Evolutionary conservation across 805 yeast genomes (phyloP), one percentile per base, ranked within the genome.

Genomic region (Lipomyces lipofer): DNA sequence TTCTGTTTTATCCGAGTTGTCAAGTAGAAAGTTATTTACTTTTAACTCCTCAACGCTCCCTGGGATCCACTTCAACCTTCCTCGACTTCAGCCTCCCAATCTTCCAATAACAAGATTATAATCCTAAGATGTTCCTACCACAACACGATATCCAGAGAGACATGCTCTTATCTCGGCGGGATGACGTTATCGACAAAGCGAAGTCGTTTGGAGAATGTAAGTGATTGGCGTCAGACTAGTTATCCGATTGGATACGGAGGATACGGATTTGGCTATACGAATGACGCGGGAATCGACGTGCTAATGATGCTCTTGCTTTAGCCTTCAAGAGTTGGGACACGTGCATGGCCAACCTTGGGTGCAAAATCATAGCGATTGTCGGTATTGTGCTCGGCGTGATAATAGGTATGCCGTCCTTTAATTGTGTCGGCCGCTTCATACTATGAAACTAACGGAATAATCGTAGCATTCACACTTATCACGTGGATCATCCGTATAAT

Each of bases 331-430:
- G 68, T 49, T 87, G 95, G 94, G 81, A 84, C 65, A 79, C 87
- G 2, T 88, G 95, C 70, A 86, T 86, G 92, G 85, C 78, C 65
- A 85, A 86, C 68, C 82, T 72, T 43, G 75, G 83, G 44, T 88
- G 95, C 70, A 88, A 87, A 66, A 80, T 86, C 53, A 79, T 85
- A 19, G 91, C 87, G 3, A 86, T 87, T 42, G 87, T 86, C 12
- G 85, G 86, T 2, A 84, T 86, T 2, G 80, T 74, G 0, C 64
- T 88, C 10, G 92, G 83, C 0, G 74, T 67, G 0, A 61, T 87
- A 1, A 54, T 85, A 0, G 43, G 62, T 50, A 55, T 17, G 19
- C 9, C 19, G 38, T 15, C 32, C 25, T 35, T 17, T 24, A 1
- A 10, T 8, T 25, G 22, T 25, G 12, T 35, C 28, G 12, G 25